phyloP scores from a whole-genome alignment of 139 green algal species.

The Zygnema cylindricum region DNA sequence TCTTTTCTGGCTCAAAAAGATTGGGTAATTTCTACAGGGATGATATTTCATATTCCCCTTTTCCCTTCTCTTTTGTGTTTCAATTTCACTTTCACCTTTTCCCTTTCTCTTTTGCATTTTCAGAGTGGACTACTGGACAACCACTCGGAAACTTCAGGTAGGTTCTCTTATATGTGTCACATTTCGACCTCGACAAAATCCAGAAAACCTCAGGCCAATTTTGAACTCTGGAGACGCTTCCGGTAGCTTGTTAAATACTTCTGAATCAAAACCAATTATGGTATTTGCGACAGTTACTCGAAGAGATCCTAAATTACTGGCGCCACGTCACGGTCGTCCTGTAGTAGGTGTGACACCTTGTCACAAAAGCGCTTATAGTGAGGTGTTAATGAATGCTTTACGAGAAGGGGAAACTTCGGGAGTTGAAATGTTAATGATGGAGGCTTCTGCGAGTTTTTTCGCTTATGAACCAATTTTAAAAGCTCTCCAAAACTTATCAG shows the following conservation, averaged over 20 bases:
- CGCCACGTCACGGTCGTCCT: neutral
- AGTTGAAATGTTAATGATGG: slow-evolving; percentile 61
- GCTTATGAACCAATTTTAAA: slow-evolving; percentile 77
- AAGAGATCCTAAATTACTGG: slow-evolving; percentile 34
- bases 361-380: slow-evolving; percentile 13
- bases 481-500: slow-evolving; percentile 69
- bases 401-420: neutral
- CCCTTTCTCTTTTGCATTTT: too few species aligned
- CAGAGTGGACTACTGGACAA: slow-evolving; percentile 64
- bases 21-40: neutral
- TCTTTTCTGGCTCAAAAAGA: neutral
- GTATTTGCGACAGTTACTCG: slow-evolving; percentile 31
- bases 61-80: too few species aligned
- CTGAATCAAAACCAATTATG: too few species aligned
- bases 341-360: slow-evolving; percentile 20
- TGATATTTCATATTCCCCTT: neutral
- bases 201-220: too few species aligned
- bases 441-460: slow-evolving; percentile 73
- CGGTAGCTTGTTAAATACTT: too few species aligned
- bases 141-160: slow-evolving; percentile 62
- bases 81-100: too few species aligned
- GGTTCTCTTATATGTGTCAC: slow-evolving; percentile 68
- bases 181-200: too few species aligned
- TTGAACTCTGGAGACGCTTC: too few species aligned
- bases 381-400: slow-evolving; percentile 11